Percentiles rank a stretch among this genome's conserved stretches.
Evolutionary conservation across 371 early-diverging fungal species (phyloP).

Genomic region (Actinomortierella ambigua): DNA sequence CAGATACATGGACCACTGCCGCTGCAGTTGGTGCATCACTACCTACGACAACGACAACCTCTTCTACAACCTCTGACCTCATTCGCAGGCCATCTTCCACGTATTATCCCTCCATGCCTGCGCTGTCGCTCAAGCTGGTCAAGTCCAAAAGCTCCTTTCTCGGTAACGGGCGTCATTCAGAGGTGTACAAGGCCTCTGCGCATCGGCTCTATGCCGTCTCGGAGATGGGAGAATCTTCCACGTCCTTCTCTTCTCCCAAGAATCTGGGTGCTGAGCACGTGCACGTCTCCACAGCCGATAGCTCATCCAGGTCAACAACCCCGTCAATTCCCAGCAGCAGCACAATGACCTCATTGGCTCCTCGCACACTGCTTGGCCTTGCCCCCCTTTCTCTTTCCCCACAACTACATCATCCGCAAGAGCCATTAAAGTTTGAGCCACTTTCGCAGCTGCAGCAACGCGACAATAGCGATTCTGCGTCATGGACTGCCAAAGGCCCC

Average conservation of each 20-base stretch:
- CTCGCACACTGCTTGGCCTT: neutral
- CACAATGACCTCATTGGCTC: neutral
- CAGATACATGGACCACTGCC: no score
- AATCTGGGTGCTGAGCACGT: no score
- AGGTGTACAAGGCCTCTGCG: slow-evolving; percentile 53
- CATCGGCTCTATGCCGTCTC: slow-evolving; percentile 17
- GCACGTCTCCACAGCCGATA: no score
- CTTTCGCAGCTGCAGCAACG: no score
- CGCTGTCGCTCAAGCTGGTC: neutral
- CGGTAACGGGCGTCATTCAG: slow-evolving; percentile 63
- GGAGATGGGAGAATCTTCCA: slow-evolving; percentile 1
- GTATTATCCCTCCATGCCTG: neutral
- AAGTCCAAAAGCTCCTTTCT: slow-evolving; percentile 44
- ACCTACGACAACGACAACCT: no score
- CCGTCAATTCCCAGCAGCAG: neutral
- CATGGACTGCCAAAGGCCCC: neutral
- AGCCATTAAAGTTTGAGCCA: slow-evolving; percentile 3
- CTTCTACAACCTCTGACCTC: no score
- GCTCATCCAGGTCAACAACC: no score
- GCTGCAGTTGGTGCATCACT: no score
- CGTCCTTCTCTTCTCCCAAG: no score
- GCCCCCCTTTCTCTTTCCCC: neutral
- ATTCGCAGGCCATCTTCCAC: no score
- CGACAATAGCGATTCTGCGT: no score
- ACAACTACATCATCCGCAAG: neutral